Evolutionary conservation across 768 basidiomycete species (phyloP).

Genomic region (Paxillus involutus): DNA sequence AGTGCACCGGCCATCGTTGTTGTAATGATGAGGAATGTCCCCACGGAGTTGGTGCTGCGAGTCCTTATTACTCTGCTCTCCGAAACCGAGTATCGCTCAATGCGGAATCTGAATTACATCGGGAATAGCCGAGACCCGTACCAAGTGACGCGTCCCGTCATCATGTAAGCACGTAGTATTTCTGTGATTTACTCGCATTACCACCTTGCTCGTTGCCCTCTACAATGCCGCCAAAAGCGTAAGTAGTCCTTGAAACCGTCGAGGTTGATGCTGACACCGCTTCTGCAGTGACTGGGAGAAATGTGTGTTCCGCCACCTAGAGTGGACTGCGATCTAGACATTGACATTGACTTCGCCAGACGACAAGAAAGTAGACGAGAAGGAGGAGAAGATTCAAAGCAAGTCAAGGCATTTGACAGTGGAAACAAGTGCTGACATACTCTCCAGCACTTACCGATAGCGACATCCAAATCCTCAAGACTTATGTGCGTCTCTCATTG

Average conservation of each 20-base stretch:
- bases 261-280: conserved; percentile 7
- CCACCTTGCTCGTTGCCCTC: conserved; percentile 22
- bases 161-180: conserved; percentile 12
- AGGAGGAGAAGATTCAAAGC: conserved; percentile 92
- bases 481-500: conserved; percentile 64
- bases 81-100: conserved; percentile 16
- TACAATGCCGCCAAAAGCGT: conserved; percentile 95
- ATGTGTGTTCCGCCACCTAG: conserved; percentile 51
- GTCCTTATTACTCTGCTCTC: not conserved
- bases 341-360: conserved; percentile 43
- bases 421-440: conserved; percentile 5
- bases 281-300: conserved; percentile 93
- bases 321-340: conserved; percentile 1
- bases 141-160: conserved; percentile 37
- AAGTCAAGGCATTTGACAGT: conserved; percentile 25
- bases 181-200: conserved; percentile 1
- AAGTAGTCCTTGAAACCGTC: conserved; percentile 35
- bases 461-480: conserved; percentile 98
- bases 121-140: conserved; percentile 29
- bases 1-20: conserved; percentile 86
- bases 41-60: conserved; percentile 2
- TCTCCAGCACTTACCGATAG: conserved; percentile 87
- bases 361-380: conserved; percentile 83
- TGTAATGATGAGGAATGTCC: conserved; percentile 1
- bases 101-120: conserved; percentile 27